Conservation (phyloP, 257 asterid species). For the Eucommia ulmoides region DNA sequence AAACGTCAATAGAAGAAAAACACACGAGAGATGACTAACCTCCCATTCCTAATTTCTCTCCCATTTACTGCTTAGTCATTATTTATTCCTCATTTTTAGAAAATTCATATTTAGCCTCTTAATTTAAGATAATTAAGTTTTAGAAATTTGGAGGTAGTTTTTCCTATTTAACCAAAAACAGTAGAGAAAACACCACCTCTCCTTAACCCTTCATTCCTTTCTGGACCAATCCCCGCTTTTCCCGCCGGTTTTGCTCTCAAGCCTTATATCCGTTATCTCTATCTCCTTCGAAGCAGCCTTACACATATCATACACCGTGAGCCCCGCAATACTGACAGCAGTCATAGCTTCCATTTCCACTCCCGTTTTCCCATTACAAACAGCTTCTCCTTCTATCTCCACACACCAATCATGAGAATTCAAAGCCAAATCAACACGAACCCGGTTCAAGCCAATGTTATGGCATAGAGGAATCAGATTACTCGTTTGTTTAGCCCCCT, state of each 20-base stretch:
- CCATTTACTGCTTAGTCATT: too few relatives aligned
- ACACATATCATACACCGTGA: constrained; percentile 84
- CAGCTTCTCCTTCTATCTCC: constrained; percentile 50
- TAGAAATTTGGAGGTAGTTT: too few relatives aligned
- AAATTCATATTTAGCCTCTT: too few relatives aligned
- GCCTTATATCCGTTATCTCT: constrained; percentile 43
- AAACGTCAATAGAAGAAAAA: too few relatives aligned
- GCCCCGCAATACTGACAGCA: constrained; percentile 64
- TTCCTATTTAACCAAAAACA: too few relatives aligned
- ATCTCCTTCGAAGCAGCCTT: constrained; percentile 79
- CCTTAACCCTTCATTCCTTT: constrained; percentile 20
- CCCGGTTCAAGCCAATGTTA: constrained; percentile 47
- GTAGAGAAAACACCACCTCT: too few relatives aligned
- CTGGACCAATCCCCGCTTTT: constrained; percentile 80
- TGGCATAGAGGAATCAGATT: constrained; percentile 79
- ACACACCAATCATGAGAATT: constrained; percentile 42
- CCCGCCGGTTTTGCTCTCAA: constrained; percentile 68
- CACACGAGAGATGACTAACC: too few relatives aligned
- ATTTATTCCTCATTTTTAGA: too few relatives aligned
- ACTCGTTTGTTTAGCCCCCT: constrained; percentile 73
- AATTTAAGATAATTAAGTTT: too few relatives aligned
- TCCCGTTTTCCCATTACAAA: constrained; percentile 56
- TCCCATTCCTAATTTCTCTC: too few relatives aligned
- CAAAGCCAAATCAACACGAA: constrained; percentile 39
- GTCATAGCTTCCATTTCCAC: constrained; percentile 94